Percentiles rank a stretch among this genome's conserved stretches.
These are phyloP conservation scores for Prosopis cineraria DNA, from an alignment of 306 rosid species.

Conservation along the genomic window DNA sequence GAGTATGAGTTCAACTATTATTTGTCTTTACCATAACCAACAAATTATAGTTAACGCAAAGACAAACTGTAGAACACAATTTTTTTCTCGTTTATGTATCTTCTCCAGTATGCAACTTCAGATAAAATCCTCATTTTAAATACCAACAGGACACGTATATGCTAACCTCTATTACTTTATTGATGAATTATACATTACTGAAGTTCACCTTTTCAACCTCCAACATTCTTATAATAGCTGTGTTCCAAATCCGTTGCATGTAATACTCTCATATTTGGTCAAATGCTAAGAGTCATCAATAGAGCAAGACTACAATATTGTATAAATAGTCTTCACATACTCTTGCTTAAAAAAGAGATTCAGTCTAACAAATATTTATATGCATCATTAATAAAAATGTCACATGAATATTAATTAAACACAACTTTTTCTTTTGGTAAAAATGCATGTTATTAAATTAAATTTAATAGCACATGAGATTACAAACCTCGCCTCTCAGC, in stretches of 20 bases:
- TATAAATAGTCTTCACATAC: background rate
- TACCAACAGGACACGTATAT: background rate
- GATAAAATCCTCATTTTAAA: background rate
- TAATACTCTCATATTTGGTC: background rate
- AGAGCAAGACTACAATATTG: background rate
- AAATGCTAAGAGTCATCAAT: background rate
- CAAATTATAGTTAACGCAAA: too few species aligned
- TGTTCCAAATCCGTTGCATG: background rate
- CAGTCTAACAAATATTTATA: background rate
- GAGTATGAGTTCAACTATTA: background rate
- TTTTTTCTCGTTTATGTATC: background rate
- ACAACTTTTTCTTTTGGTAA: background rate
- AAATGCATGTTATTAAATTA: slow-evolving; percentile 2
- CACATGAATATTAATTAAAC: background rate
- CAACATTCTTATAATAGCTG: background rate
- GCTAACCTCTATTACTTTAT: background rate
- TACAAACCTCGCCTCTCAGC: slow-evolving; percentile 91
- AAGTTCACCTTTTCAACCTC: background rate
- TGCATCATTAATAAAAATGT: background rate
- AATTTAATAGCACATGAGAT: background rate
- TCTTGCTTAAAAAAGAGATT: background rate
- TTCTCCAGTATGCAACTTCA: background rate
- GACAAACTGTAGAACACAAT: background rate
- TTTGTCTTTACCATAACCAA: background rate
- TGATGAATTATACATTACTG: background rate